Conservation (phyloP, 2,329 filamentous ascomycete species). For the Ascochyta lentis region DNA sequence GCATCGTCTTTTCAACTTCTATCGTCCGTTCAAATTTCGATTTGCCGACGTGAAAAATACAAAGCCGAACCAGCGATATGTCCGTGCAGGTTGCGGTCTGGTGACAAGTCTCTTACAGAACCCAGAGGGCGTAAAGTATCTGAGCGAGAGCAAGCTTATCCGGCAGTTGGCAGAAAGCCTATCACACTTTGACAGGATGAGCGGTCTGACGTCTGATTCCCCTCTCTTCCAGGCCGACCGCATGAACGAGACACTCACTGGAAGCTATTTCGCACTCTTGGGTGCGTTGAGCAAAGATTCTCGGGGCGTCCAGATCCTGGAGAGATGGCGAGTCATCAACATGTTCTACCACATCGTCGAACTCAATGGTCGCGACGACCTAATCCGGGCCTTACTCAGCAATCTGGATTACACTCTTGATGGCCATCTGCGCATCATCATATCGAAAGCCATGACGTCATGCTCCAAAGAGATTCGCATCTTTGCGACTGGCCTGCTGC, state of each 20-base stretch:
- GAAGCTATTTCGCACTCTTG: constrained; percentile 92
- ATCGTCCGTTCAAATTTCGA: constrained; percentile 94
- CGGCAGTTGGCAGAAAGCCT: constrained; percentile 95
- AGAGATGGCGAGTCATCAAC: constrained; percentile 97
- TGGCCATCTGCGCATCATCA: constrained; percentile 87
- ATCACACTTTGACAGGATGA: constrained; percentile 90
- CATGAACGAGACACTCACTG: constrained; percentile 84
- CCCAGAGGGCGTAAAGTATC: constrained; percentile 80
- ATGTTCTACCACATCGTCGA: constrained; percentile 99
- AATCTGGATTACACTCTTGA: constrained; percentile 89
- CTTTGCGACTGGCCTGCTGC: constrained; percentile 82
- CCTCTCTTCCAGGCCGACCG: constrained; percentile 89
- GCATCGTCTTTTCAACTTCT: constrained; percentile 92
- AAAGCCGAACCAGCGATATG: constrained; percentile 91
- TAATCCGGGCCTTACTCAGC: constrained; percentile 85
- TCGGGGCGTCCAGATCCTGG: constrained; percentile 86
- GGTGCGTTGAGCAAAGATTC: constrained; percentile 83
- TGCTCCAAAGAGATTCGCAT: constrained; percentile 91
- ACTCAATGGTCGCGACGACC: constrained; percentile 84
- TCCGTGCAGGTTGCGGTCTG: constrained; percentile 85
- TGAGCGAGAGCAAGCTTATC: constrained; percentile 90
- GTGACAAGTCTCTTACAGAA: constrained; percentile 88
- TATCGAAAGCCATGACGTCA: constrained; percentile 92
- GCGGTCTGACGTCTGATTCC: constrained; percentile 73
- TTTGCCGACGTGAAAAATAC: constrained; percentile 92